Conservation (phyloP, 2,329 filamentous ascomycete genomes). For the Diplodia sapinea region DNA sequence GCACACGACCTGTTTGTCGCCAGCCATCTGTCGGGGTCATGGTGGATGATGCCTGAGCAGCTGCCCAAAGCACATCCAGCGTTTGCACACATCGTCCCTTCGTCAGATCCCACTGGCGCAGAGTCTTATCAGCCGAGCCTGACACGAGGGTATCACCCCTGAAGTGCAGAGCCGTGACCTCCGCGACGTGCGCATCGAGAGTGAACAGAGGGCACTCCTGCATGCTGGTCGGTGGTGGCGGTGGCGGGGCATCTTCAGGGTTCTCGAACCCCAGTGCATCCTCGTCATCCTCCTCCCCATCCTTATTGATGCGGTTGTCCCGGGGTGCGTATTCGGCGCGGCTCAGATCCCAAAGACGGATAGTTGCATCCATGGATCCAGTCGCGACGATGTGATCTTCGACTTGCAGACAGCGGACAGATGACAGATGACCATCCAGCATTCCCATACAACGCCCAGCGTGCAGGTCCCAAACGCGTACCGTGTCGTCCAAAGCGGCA, state of each 20-base stretch:
- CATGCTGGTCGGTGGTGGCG: constrained; percentile 75
- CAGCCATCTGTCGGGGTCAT: constrained; percentile 69
- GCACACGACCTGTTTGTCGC: constrained; percentile 72
- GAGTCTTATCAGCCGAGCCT: constrained; percentile 94
- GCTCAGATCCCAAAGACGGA: constrained; percentile 92
- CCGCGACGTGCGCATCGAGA: constrained; percentile 87
- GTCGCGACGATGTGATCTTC: constrained; percentile 96
- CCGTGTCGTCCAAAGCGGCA: constrained; percentile 88
- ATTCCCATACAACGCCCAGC: constrained; percentile 89
- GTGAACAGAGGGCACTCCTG: constrained; percentile 88
- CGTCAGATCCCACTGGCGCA: constrained; percentile 96
- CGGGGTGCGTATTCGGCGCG: constrained; percentile 80
- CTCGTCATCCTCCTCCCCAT: constrained; percentile 50
- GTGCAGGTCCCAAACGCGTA: constrained; percentile 95
- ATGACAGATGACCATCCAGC: constrained; percentile 92
- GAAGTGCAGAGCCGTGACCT: constrained; percentile 94
- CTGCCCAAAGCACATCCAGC: constrained; percentile 96
- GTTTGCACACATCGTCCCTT: constrained; percentile 98
- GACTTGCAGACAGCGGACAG: constrained; percentile 88
- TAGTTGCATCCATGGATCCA: constrained; percentile 91
- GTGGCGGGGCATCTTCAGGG: constrained; percentile 72
- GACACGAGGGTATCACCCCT: constrained; percentile 88
- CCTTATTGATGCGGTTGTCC: constrained; percentile 60
- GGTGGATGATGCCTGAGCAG: constrained; percentile 81
- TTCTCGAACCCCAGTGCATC: constrained; percentile 75